Base-by-base conservation (phyloP, 164 flowering plant species). In the Macadamia tetraphylla region DNA sequence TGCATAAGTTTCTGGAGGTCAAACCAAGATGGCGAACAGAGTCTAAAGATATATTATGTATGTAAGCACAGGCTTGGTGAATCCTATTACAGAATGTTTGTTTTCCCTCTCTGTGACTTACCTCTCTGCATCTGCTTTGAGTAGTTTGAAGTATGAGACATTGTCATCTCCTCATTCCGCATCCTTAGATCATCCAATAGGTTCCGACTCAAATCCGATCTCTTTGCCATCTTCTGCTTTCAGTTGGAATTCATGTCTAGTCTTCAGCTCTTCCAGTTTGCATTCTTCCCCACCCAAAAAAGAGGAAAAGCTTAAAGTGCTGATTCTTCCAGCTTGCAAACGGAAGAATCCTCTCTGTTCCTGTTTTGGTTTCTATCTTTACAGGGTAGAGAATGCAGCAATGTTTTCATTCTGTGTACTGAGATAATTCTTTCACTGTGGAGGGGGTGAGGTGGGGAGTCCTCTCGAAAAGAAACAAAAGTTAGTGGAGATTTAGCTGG, bases 121-220 rank as follows among this genome's bases (percentile, higher is more conserved):
- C 96, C 89, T 57, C 77, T 69, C n/a, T 78, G 30, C 53, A 52
- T 42, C 18, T 74, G 15, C 62, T 65, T 70, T 9, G 80, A 67
- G 32, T 58, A 51, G 62, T 73, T 64, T 11, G 90, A 79, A 64
- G 65, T 76, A 72, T 88, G 85, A 67, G 86, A 52, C 0, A 73
- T 71, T 15, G 84, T 86, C 85, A 94, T 70, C 43, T 81, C 83
- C 64, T 94, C 94, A 64, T 91, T 94, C 62, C 94, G 66, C 69
- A 77, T 59, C 40, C 90, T 82, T 30, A 94, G 89, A 74, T 94
- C 98, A 66, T 80, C 81, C 75, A 94, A 77, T 74, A 94, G 81
- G 78, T 91, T 94, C 89, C 89, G 97, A 0, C 88, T 86, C 68
- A 94, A 88, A 74, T 89, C 96, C 2, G 96, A 75, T 64, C 81